Conservation (phyloP, 2,329 filamentous ascomycete species). For the Didymella segeticola region DNA sequence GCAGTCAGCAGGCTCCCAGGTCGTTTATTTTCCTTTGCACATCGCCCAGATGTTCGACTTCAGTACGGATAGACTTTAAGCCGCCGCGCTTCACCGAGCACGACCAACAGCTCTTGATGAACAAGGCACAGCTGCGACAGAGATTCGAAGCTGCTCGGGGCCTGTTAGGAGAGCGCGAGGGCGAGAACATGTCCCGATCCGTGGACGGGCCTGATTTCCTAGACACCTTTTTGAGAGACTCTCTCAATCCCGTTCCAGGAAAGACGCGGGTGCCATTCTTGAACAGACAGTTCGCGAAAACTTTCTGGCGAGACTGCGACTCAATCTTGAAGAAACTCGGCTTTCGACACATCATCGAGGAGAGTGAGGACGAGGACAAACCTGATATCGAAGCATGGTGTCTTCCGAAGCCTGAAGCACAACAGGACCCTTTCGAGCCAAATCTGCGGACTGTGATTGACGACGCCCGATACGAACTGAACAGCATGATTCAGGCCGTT, state of each 20-base stretch:
- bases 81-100: slow-evolving; percentile 59
- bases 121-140: slow-evolving; percentile 58
- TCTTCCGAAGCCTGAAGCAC: slow-evolving; percentile 37
- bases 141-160: slow-evolving; percentile 62
- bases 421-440: slow-evolving; percentile 28
- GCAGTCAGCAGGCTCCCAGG: slow-evolving; percentile 27
- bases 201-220: slow-evolving; percentile 64
- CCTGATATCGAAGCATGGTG: slow-evolving; percentile 38
- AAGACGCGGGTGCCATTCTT: slow-evolving; percentile 62
- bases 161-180: slow-evolving; percentile 61
- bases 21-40: slow-evolving; percentile 64
- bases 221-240: slow-evolving; percentile 66
- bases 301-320: slow-evolving; percentile 68
- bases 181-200: slow-evolving; percentile 58
- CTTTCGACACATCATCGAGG: slow-evolving; percentile 54
- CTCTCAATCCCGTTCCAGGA: slow-evolving; percentile 57
- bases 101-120: slow-evolving; percentile 60
- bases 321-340: slow-evolving; percentile 64
- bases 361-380: slow-evolving; percentile 42
- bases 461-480: slow-evolving; percentile 65
- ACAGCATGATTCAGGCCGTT: slow-evolving; percentile 56
- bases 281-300: slow-evolving; percentile 70
- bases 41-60: slow-evolving; percentile 61
- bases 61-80: slow-evolving; percentile 60
- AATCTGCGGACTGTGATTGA: slow-evolving; percentile 55